Evolutionary conservation across 306 rosid species (phyloP), one percentile per base, ranked within the genome.

Genomic region (Rubus idaeus): DNA sequence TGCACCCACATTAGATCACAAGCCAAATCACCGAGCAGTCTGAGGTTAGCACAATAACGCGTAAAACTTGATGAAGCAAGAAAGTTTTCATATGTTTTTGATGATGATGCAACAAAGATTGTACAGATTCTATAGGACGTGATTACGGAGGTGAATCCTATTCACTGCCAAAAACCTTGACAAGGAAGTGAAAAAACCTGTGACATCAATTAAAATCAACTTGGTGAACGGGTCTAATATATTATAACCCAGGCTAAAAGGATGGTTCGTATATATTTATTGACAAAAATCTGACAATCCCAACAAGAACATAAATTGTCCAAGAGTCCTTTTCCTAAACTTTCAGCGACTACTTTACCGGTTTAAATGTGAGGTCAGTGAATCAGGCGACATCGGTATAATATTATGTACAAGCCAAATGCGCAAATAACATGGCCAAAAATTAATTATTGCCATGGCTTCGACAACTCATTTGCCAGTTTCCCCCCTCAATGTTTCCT

Each of bases 331-430:
- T 23, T 65, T 35, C 75, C 77, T 40, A 4, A 78, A 45, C 64
- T 80, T 78, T 47, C 79, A 77, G 73, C 14, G 61, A 81, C 86
- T 79, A 74, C 39, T 73, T 86, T 80, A 79, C 81, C 42, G 53
- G 75, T 61, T 73, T 79, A 21, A 71, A 84, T 71, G 71, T 66
- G 74, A 81, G 86, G 84, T 82, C 77, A 71, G 82, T 58, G 69
- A 80, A 81, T 46, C 55, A 52, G 80, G 73, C 78, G 76, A 73
- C 52, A 77, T 18, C 23, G 53, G 78, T 57, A 84, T 83, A 74
- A 71, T 79, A 72, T 81, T 89, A 89, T 87, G 85, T 84, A 86
- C 97, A 91, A 66, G 71, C 87, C 90, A 82, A 85, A 86, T 86
- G 86, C 92, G 81, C 61, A 68, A 75, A 79, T 44, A 16, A 80